Evolutionary conservation across 2,329 filamentous ascomycete species (phyloP), one percentile per base, ranked within the genome.

Genomic region (Colletotrichum godetiae): DNA sequence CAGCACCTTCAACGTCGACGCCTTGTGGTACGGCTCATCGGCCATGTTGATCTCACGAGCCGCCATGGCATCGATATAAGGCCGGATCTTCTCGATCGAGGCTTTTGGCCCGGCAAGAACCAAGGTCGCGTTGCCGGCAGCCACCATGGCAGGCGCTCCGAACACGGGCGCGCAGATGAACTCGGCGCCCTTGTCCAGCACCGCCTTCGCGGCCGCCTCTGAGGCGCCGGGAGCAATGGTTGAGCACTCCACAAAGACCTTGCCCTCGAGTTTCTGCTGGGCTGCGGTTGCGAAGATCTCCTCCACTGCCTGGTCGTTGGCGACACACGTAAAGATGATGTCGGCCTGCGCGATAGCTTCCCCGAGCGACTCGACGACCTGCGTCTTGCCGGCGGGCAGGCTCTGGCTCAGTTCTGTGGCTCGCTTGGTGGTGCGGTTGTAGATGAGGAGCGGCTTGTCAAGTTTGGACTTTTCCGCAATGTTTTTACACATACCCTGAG

Each of bases 151-250:
- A 2, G 92, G 92, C 1, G 92, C 91, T 6, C 93, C 93, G 78
- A 95, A 95, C 5, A 95, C 90, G 22, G 88, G 88, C 5, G 85
- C 87, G 0, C 94, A 93, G 22, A 97, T 90, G 79, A 97, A 97
- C 52, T 91, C 87, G 2, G 89, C 94, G 6, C 93, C 93, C 29
- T 87, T 87, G 1, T 81, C 86, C 13, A 85, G 84, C 73, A 93
- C 84, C 31, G 82, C 85, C 76, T 90, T 86, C 31, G 92, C 92
- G 3, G 94, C 82, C 31, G 86, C 86, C 74, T 94, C 89, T 1
- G 93, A 94, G 4, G 93, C 95, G 68, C 95, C 92, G 0, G 95
- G 95, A 81, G 97, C 93, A 46, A 98, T 90, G 31, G 95, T 98
- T 4, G 94, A 97, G 87, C 93, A 95, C 80, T 98, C 95, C 37